Conservation (phyloP, 768 basidiomycete genomes). For the Coprinopsis strossmayeri region DNA sequence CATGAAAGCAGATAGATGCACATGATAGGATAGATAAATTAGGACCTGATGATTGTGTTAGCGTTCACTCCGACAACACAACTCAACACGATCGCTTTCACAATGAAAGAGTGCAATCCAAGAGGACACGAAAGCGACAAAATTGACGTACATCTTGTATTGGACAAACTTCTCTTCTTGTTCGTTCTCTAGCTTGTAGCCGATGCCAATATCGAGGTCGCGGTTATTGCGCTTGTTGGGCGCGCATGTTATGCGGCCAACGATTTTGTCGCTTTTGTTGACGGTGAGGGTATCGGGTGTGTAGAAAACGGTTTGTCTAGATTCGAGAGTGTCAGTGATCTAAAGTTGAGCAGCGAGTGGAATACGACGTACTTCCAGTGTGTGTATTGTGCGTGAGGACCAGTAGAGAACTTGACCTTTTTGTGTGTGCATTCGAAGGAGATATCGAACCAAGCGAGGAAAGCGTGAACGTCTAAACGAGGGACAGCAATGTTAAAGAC, state of each 20-base stretch:
- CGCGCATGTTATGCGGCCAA: constrained; percentile 67
- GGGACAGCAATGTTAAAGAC: constrained; percentile 3
- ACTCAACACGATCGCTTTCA: neutral
- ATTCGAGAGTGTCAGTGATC: neutral
- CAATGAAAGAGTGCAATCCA: constrained; percentile 1
- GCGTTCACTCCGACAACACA: constrained; percentile 30
- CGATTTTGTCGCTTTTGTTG: constrained; percentile 63
- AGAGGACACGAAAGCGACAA: constrained; percentile 21
- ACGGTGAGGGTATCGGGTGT: constrained; percentile 74
- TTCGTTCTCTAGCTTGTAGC: constrained; percentile 47
- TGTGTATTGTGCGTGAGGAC: constrained; percentile 94
- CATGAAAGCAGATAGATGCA: neutral
- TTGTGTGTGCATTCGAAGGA: constrained; percentile 95
- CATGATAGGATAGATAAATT: constrained; percentile 28
- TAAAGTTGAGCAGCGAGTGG: neutral
- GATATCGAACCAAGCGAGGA: constrained; percentile 99
- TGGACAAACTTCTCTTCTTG: constrained; percentile 36
- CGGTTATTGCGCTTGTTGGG: constrained; percentile 93
- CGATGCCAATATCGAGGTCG: constrained; percentile 85
- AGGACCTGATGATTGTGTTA: constrained; percentile 73
- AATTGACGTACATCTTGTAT: constrained; percentile 79
- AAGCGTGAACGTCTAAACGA: constrained; percentile 87
- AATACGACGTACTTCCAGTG: constrained; percentile 99
- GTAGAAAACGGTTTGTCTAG: constrained; percentile 96
- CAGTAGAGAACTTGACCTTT: constrained; percentile 92